Conservation (phyloP, 2,329 filamentous ascomycete species). For the Plenodomus biglobosus region DNA sequence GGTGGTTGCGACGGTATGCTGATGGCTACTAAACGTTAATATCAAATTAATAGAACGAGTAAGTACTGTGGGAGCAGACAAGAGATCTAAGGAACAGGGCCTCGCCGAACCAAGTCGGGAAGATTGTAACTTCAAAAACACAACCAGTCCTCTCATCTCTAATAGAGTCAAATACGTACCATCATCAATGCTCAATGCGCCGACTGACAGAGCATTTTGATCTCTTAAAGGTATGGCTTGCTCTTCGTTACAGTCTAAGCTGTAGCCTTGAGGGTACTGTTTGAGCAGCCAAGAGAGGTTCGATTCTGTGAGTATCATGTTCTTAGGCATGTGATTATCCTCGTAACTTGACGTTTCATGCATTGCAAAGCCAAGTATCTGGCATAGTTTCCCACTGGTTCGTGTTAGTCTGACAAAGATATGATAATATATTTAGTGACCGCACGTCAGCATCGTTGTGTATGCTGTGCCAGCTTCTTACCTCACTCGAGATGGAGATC, state of each 20-base stretch:
- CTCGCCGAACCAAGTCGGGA: too few relatives aligned
- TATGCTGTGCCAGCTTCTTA: neutral
- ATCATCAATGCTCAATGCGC: neutral
- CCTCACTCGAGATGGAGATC: slow-evolving; percentile 1
- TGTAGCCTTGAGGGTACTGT: slow-evolving; percentile 10
- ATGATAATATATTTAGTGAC: neutral
- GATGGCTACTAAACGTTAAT: too few relatives aligned
- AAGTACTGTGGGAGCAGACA: too few relatives aligned
- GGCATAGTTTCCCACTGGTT: slow-evolving; percentile 9
- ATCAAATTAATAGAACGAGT: too few relatives aligned
- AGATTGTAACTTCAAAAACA: too few relatives aligned
- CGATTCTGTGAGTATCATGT: slow-evolving; percentile 7
- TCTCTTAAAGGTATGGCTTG: neutral
- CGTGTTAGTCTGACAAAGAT: neutral
- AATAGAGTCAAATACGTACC: neutral
- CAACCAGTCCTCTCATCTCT: too few relatives aligned
- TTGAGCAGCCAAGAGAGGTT: slow-evolving; percentile 8
- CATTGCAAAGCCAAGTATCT: slow-evolving; percentile 19
- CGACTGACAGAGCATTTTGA: neutral
- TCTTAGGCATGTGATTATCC: slow-evolving; percentile 1
- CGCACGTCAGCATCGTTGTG: neutral
- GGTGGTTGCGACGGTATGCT: neutral
- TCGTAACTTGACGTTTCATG: slow-evolving; percentile 1
- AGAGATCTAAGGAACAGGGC: too few relatives aligned
- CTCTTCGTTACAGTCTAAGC: slow-evolving; percentile 5